Evolutionary conservation across 768 basidiomycete genomes (phyloP).

Genomic region (Tulasnella calospora): DNA sequence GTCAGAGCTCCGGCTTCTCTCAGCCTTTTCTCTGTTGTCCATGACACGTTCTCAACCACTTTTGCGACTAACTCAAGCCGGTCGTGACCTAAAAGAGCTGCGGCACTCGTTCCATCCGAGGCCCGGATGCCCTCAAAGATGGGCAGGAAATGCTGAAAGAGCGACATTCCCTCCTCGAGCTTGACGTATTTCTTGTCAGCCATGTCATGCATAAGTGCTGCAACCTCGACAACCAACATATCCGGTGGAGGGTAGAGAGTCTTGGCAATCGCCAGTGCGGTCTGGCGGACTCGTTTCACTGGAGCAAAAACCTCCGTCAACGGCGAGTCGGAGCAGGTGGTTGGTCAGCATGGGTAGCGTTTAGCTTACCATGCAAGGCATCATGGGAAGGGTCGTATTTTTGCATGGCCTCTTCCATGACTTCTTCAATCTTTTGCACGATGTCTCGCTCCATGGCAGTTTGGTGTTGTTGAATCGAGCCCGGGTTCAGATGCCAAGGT

Average conservation of each 20-base stretch:
- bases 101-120: neutral
- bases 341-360: neutral
- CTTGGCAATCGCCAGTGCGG: conserved; percentile 63
- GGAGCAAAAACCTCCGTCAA: conserved; percentile 15
- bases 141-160: conserved; percentile 62
- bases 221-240: conserved; percentile 72
- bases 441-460: conserved; percentile 42
- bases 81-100: conserved; percentile 46
- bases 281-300: conserved; percentile 80
- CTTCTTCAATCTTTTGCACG: conserved; percentile 45
- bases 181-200: conserved; percentile 81
- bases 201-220: conserved; percentile 84
- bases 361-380: conserved; percentile 60
- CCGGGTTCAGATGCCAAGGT: neutral
- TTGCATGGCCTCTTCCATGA: conserved; percentile 70
- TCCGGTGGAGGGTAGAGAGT: conserved; percentile 49
- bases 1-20: conserved; percentile 52
- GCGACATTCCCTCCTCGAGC: conserved; percentile 51
- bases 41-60: conserved; percentile 76
- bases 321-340: no score
- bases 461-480: neutral
- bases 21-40: conserved; percentile 75
- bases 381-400: conserved; percentile 80
- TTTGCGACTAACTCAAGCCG: conserved; percentile 52
- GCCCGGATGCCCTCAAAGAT: conserved; percentile 46